phyloP scores from a whole-genome alignment of 2,329 filamentous ascomycete species.

The Colletotrichum salicis region DNA sequence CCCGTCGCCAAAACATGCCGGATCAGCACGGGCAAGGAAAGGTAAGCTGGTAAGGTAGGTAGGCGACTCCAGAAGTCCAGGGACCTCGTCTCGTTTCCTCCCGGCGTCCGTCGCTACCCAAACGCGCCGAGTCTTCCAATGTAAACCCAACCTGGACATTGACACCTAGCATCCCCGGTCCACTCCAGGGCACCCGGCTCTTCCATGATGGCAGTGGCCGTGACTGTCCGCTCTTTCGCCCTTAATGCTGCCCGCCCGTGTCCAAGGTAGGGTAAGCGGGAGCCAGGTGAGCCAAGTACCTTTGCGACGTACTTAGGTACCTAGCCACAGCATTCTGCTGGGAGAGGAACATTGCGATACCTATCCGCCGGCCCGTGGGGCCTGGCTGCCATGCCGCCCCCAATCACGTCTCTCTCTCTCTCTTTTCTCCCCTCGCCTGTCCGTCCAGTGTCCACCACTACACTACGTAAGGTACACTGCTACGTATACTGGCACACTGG shows the following conservation, averaged over 20 bases:
- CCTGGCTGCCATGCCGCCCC: not conserved
- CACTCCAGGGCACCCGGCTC: not conserved
- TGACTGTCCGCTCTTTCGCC: not conserved
- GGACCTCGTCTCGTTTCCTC: not conserved
- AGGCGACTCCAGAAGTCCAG: not conserved
- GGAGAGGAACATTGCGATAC: not conserved
- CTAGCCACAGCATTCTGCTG: too few species aligned
- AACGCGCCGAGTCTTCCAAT: not conserved
- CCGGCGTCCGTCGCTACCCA: not conserved
- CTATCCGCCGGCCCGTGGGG: not conserved
- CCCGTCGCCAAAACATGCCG: not conserved
- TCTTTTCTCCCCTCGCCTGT: conserved; percentile 9
- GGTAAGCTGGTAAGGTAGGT: not conserved
- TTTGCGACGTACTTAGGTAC: not conserved
- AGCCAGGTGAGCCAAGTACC: not conserved
- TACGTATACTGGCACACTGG: too few species aligned
- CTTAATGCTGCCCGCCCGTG: not conserved
- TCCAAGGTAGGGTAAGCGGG: not conserved
- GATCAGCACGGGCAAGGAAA: not conserved
- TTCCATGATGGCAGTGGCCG: not conserved
- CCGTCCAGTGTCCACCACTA: not conserved
- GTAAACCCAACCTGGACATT: not conserved
- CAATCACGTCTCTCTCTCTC: not conserved
- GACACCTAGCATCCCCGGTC: not conserved
- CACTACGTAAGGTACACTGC: not conserved